Evolutionary conservation across 176 grass and related monocot species (phyloP).

Genomic region (Oryza meyeriana): DNA sequence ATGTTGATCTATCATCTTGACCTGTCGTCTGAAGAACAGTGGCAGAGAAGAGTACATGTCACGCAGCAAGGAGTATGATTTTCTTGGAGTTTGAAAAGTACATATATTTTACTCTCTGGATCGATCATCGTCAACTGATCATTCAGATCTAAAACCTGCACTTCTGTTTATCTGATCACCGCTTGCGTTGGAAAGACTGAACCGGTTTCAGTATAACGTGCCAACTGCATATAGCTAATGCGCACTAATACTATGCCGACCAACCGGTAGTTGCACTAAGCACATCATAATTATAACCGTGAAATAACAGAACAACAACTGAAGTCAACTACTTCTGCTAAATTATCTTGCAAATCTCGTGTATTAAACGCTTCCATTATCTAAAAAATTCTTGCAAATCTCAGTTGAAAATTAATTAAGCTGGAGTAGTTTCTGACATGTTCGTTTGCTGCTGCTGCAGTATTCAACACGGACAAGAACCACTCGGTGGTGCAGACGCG

Average conservation of each 20-base stretch:
- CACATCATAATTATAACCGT: not conserved
- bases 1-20: not conserved
- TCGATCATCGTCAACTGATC: not conserved
- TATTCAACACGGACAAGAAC: slow-evolving; percentile 97
- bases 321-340: no score
- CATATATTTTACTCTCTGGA: not conserved
- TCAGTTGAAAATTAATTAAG: not conserved
- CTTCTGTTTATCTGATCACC: not conserved
- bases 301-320: not conserved
- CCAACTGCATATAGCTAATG: not conserved
- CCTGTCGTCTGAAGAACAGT: not conserved
- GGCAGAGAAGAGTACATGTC: not conserved
- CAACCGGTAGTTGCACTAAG: slow-evolving; percentile 8
- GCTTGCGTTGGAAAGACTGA: not conserved
- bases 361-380: not conserved
- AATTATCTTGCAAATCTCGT: not conserved
- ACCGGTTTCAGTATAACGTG: not conserved
- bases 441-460: slow-evolving; percentile 31
- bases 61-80: not conserved
- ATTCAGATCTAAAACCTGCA: slow-evolving; percentile 3
- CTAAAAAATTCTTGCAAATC: not conserved
- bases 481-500: slow-evolving; percentile 92
- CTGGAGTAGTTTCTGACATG: not conserved
- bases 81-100: not conserved
- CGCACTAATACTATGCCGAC: not conserved